Conservation (phyloP, 1,139 yeast species). For the Kodamaea derodonti region DNA sequence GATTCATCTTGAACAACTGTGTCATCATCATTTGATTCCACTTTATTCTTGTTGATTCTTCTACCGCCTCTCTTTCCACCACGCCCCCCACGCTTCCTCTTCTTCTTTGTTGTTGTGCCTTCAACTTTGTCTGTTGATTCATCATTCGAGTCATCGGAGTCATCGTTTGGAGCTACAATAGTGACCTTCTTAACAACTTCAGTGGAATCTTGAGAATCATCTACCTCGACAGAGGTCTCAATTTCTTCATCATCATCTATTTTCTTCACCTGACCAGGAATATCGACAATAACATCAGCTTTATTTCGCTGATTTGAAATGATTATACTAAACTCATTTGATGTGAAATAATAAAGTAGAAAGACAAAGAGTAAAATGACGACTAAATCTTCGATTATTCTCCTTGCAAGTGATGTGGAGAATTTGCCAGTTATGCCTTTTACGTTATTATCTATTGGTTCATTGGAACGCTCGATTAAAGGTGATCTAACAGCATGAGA, state of each 20-base stretch:
- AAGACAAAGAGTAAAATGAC: constrained; percentile 15
- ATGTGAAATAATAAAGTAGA: constrained; percentile 9
- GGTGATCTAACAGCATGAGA: constrained; percentile 1
- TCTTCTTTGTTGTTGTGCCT: constrained; percentile 19
- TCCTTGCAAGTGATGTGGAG: constrained; percentile 11
- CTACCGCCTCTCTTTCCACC: constrained; percentile 64
- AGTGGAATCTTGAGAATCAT: background rate
- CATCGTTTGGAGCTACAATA: constrained; percentile 25
- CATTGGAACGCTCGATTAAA: background rate
- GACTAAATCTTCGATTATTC: constrained; percentile 34
- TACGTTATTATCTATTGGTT: constrained; percentile 1
- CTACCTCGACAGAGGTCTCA: constrained; percentile 10
- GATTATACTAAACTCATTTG: constrained; percentile 8
- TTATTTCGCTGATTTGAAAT: constrained; percentile 6
- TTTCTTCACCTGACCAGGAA: constrained; percentile 4
- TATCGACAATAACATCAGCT: constrained; percentile 1
- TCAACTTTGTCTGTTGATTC: constrained; percentile 8
- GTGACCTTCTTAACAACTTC: constrained; percentile 23
- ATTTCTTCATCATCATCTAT: constrained; percentile 5
- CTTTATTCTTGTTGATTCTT: constrained; percentile 42
- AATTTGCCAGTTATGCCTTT: constrained; percentile 6
- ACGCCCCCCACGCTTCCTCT: constrained; percentile 79
- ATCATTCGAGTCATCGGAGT: constrained; percentile 12
- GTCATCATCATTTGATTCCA: constrained; percentile 7
- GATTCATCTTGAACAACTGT: background rate